Conservation (phyloP, 2,329 filamentous ascomycete genomes). For the Calonectria pseudoturangicola region DNA sequence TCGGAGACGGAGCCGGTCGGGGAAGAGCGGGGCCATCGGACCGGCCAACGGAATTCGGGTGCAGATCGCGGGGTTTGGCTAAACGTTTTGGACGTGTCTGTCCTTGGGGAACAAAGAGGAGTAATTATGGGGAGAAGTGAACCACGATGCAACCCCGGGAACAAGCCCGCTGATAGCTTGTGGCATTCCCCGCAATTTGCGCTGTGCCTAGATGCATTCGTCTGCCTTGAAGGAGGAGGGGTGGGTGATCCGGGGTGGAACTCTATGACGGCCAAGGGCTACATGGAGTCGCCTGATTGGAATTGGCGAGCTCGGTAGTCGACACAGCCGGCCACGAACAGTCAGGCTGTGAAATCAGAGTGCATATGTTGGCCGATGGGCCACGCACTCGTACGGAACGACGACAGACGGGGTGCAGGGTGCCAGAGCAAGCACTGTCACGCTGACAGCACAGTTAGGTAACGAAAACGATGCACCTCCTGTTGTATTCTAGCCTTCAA, state of each 20-base stretch:
- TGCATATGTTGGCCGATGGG: slow-evolving; percentile 9
- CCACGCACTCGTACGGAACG: slow-evolving; percentile 5
- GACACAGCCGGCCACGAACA: background rate
- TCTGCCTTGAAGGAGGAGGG: slow-evolving; percentile 15
- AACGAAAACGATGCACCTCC: slow-evolving; percentile 15
- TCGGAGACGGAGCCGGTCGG: slow-evolving; percentile 31
- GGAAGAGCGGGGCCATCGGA: slow-evolving; percentile 27
- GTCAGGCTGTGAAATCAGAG: slow-evolving; percentile 10
- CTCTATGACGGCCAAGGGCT: slow-evolving; percentile 3
- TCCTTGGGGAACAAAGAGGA: slow-evolving; percentile 2
- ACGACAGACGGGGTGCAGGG: background rate
- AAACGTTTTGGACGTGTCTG: background rate
- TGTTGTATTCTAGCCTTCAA: slow-evolving; percentile 17
- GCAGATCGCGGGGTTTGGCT: slow-evolving; percentile 10
- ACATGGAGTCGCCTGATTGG: background rate
- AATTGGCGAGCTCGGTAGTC: slow-evolving; percentile 15
- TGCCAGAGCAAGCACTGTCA: background rate
- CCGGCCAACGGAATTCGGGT: slow-evolving; percentile 8
- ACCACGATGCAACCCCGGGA: slow-evolving; percentile 4
- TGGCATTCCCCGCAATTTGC: slow-evolving; percentile 23
- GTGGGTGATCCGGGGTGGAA: background rate
- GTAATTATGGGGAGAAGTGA: background rate
- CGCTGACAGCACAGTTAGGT: slow-evolving; percentile 28
- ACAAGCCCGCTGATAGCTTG: background rate
- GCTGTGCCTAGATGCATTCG: slow-evolving; percentile 12